phyloP scores from a whole-genome alignment of 2,329 filamentous ascomycete species.

The Ceratocystis diversiconidia region DNA sequence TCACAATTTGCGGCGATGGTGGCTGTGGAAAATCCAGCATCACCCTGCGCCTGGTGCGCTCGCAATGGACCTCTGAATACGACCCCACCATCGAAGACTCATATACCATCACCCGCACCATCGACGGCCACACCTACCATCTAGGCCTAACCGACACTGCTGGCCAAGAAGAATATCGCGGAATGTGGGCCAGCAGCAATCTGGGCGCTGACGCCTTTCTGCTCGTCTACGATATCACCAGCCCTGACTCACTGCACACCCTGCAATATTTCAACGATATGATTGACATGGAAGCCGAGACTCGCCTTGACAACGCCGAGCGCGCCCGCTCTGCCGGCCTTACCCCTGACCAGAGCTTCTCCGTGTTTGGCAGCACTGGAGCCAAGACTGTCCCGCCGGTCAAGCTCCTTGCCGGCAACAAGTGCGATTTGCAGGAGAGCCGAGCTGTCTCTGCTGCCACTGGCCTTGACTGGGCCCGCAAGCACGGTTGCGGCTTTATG shows the following conservation, averaged over 20 bases:
- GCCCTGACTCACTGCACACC: slow-evolving; percentile 49
- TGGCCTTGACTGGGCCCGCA: slow-evolving; percentile 64
- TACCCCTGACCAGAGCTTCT: slow-evolving; percentile 23
- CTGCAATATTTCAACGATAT: slow-evolving; percentile 69
- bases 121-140: slow-evolving; percentile 70
- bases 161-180: slow-evolving; percentile 80
- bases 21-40: slow-evolving; percentile 78
- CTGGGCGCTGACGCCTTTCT: slow-evolving; percentile 70
- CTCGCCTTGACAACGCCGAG: slow-evolving; percentile 46
- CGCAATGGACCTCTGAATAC: slow-evolving; percentile 73
- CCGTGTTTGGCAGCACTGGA: slow-evolving; percentile 25
- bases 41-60: slow-evolving; percentile 66
- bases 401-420: slow-evolving; percentile 76
- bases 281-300: slow-evolving; percentile 70
- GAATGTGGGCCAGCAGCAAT: slow-evolving; percentile 71
- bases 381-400: slow-evolving; percentile 51
- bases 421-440: slow-evolving; percentile 62
- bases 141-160: slow-evolving; percentile 70
- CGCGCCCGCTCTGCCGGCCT: slow-evolving; percentile 34
- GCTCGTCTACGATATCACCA: slow-evolving; percentile 78
- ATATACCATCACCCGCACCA: slow-evolving; percentile 65
- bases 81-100: slow-evolving; percentile 73
- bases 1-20: slow-evolving; percentile 77
- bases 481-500: slow-evolving; percentile 69
- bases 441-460: slow-evolving; percentile 54